Base-by-base conservation (phyloP, 225 moss, liverwort and hornwort species). In the Marchantia polymorpha region DNA sequence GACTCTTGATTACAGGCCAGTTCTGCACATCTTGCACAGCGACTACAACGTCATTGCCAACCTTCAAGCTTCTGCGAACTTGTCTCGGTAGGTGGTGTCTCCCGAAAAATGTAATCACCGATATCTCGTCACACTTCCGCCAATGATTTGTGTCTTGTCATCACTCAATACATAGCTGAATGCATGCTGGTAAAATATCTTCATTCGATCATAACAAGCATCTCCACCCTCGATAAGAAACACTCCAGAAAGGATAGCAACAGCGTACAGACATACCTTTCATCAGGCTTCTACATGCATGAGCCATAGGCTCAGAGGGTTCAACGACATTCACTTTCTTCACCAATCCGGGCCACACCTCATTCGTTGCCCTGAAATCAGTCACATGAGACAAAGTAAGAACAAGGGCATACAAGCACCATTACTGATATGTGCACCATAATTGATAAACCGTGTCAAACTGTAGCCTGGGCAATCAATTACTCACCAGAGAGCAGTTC, bases 401-500 rank as follows among this genome's bases (percentile, higher is more conserved):
- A 51, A 47, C 19, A 71, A 9, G 2, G 50, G 10, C 15, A 58
- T 58, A 58, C 0, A 20, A 58, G 20, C 13, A 58, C 56, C 56
- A 13, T 9, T 56, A 56, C 14, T 56, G 55, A 9, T 9, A 56
- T 56, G 11, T 9, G 20, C 13, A 58, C 56, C 56, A 13, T 39
- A 5, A 39, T 2, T 39, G 39, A 39, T 39, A 39, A 39, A 39
- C 5, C 5, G 39, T 39, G 39, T 39, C 39, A 39, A 39, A 39
- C 5, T 39, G 39, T 39, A 58, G 56, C 13, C 56, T 13, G 13
- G 20, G 56, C 56, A 58, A 23, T 12, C 56, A 58, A 23, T 12
- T 50, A 75, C 77, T 73, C 82, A 91, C 91, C 97, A 99, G 25
- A 99, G 88, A 16, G 86, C 93, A 20, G 97, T 99, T 64, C 97